Percentiles rank a stretch among this genome's conserved stretches.
Conservation (phyloP, 495 filamentous ascomycete genomes). For the Thozetella sp. region DNA sequence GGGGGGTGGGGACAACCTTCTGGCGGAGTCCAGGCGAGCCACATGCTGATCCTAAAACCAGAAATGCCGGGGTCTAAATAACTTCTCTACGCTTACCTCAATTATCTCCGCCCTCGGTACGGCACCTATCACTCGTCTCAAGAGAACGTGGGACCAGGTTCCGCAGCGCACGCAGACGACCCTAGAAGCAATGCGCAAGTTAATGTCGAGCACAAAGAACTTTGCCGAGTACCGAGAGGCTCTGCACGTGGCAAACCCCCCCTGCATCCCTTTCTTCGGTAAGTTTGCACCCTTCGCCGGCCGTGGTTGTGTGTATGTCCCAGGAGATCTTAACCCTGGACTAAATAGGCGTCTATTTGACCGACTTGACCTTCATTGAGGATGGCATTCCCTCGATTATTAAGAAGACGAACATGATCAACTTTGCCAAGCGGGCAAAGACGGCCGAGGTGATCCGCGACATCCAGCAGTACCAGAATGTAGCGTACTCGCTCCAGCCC, state of each 20-base stretch:
- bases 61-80: constrained; percentile 94
- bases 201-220: constrained; percentile 98
- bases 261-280: constrained; percentile 99
- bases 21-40: no score
- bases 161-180: constrained; percentile 77
- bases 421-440: constrained; percentile 97
- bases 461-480: constrained; percentile 98
- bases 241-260: constrained; percentile 88
- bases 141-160: constrained; percentile 93
- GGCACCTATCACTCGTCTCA: constrained; percentile 90
- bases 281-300: constrained; percentile 30
- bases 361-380: constrained; percentile 97
- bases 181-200: constrained; percentile 85
- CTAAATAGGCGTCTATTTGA: constrained; percentile 84
- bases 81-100: constrained; percentile 97
- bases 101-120: constrained; percentile 96
- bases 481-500: constrained; percentile 85
- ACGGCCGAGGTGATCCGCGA: constrained; percentile 97
- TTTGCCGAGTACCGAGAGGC: constrained; percentile 96
- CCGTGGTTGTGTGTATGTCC: constrained; percentile 8
- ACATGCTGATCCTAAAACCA: constrained; percentile 40
- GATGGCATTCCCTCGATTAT: constrained; percentile 95
- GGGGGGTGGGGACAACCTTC: no score
- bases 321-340: constrained; percentile 5
- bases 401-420: constrained; percentile 94